Evolutionary conservation across 2,329 filamentous ascomycete species (phyloP).

Genomic region (Aspergillus fijiensis): DNA sequence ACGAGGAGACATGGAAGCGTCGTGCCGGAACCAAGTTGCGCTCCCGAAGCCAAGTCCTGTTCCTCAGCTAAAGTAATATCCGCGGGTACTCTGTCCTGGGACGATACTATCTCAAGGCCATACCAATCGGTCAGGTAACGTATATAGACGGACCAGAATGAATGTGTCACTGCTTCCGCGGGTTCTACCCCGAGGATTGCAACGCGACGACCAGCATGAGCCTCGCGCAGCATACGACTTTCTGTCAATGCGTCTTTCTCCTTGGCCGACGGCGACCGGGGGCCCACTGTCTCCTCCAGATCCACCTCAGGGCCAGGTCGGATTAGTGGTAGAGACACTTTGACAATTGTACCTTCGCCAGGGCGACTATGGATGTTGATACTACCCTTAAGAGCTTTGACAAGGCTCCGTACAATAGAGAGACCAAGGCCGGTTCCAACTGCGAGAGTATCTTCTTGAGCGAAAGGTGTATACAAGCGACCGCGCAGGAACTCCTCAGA

Average conservation of each 20-base stretch:
- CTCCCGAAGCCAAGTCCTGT: slow-evolving; percentile 23
- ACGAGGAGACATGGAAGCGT: slow-evolving; percentile 37
- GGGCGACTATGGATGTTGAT: slow-evolving; percentile 58
- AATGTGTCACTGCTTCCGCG: slow-evolving; percentile 15
- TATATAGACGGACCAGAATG: slow-evolving; percentile 29
- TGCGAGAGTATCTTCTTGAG: slow-evolving; percentile 61
- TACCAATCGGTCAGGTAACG: slow-evolving; percentile 41
- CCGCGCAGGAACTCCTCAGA: slow-evolving; percentile 61
- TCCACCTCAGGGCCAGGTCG: slow-evolving; percentile 26
- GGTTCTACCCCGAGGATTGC: slow-evolving; percentile 32
- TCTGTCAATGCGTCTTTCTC: slow-evolving; percentile 26
- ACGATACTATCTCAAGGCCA: slow-evolving; percentile 34
- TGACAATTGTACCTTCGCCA: slow-evolving; percentile 57
- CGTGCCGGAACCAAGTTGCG: slow-evolving; percentile 16
- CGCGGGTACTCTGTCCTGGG: slow-evolving; percentile 25
- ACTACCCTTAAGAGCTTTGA: slow-evolving; percentile 59
- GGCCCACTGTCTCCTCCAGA: slow-evolving; percentile 15
- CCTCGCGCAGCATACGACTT: slow-evolving; percentile 27
- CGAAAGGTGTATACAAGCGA: slow-evolving; percentile 57
- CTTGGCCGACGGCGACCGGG: slow-evolving; percentile 9
- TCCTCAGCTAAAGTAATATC: slow-evolving; percentile 41
- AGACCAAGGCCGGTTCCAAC: slow-evolving; percentile 57
- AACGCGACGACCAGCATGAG: slow-evolving; percentile 26
- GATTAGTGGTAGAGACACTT: slow-evolving; percentile 48
- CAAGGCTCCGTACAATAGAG: slow-evolving; percentile 62